phyloP scores from a whole-genome alignment of 495 filamentous ascomycete species.

The Neohortaea acidophila region DNA sequence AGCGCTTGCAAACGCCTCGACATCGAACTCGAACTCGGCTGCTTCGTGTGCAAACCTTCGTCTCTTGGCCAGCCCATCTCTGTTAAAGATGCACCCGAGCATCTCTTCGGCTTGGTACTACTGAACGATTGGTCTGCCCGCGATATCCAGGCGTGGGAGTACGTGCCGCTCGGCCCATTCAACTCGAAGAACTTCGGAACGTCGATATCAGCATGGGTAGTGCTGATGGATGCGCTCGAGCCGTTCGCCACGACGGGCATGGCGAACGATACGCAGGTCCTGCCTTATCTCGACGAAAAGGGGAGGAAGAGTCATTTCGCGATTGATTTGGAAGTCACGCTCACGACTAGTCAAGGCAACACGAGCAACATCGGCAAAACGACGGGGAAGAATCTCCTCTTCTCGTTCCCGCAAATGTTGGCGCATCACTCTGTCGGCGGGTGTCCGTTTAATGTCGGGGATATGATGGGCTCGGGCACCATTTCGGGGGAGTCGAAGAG shows the following conservation, averaged over 20 bases:
- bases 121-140: constrained; percentile 93
- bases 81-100: constrained; percentile 53
- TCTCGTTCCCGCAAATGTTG: constrained; percentile 89
- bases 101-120: constrained; percentile 74
- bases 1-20: constrained; percentile 54
- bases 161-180: constrained; percentile 51
- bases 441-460: constrained; percentile 66
- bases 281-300: constrained; percentile 56
- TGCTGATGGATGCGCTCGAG: constrained; percentile 68
- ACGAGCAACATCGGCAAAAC: constrained; percentile 50
- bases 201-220: constrained; percentile 76
- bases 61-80: constrained; percentile 41
- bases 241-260: constrained; percentile 47
- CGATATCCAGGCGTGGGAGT: constrained; percentile 87
- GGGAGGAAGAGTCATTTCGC: constrained; percentile 51
- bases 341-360: constrained; percentile 46
- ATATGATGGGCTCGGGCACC: constrained; percentile 78
- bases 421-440: constrained; percentile 80
- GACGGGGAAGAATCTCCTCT: constrained; percentile 60
- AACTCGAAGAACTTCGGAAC: constrained; percentile 91
- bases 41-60: constrained; percentile 57
- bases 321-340: constrained; percentile 57
- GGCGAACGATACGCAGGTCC: constrained; percentile 46
- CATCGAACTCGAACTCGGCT: constrained; percentile 77
- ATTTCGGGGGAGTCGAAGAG: constrained; percentile 56